phyloP scores from a whole-genome alignment of 2,329 filamentous ascomycete species.

The Microascus cirrosus region DNA sequence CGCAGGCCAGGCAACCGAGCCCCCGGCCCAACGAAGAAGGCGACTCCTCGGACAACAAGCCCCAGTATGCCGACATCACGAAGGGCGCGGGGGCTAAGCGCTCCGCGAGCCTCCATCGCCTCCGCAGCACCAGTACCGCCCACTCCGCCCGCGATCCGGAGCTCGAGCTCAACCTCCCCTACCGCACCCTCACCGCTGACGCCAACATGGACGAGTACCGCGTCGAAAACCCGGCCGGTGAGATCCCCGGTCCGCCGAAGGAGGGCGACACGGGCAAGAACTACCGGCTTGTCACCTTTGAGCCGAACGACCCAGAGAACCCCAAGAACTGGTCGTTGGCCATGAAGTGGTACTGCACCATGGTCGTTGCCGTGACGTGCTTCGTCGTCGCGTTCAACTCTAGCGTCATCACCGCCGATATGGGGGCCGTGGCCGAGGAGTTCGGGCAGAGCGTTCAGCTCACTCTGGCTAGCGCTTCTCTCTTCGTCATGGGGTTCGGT shows the following conservation, averaged over 20 bases:
- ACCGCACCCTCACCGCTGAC: conserved; percentile 47
- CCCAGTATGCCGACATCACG: not conserved
- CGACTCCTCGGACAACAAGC: not conserved
- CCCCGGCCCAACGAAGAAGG: not conserved
- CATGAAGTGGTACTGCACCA: conserved; percentile 75
- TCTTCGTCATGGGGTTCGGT: conserved; percentile 77
- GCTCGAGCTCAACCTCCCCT: conserved; percentile 48
- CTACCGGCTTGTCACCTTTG: conserved; percentile 53
- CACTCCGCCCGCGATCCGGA: conserved; percentile 21
- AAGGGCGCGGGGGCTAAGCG: not conserved
- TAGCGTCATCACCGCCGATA: conserved; percentile 67
- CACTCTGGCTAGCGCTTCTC: conserved; percentile 56
- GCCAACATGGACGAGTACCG: conserved; percentile 59
- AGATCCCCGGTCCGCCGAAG: conserved; percentile 37
- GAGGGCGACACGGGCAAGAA: conserved; percentile 7
- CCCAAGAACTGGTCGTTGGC: conserved; percentile 77
- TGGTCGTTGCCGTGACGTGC: conserved; percentile 68
- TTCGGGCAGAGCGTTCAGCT: conserved; percentile 65
- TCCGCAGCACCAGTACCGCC: conserved; percentile 9
- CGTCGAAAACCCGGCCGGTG: conserved; percentile 47
- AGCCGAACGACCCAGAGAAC: conserved; percentile 60
- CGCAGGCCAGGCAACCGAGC: not conserved
- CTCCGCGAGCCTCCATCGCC: not conserved
- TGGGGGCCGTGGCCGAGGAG: conserved; percentile 49
- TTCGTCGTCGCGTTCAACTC: conserved; percentile 64